These are phyloP conservation scores for Epichloe bromicola DNA, from an alignment of 2,329 filamentous ascomycete species.

Conservation along the genomic window DNA sequence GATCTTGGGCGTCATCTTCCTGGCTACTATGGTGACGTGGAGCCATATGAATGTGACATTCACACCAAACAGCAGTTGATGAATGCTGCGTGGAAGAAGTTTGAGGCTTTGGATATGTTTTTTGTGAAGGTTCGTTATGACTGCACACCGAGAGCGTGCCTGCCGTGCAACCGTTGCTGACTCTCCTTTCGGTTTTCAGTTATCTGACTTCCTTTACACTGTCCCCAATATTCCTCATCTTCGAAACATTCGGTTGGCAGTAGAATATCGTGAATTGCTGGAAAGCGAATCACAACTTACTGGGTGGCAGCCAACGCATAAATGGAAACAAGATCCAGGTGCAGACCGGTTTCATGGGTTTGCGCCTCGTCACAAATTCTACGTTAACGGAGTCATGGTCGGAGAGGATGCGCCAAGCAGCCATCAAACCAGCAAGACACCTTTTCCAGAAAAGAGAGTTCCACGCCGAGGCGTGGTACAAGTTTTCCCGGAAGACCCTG, in stretches of 20 bases:
- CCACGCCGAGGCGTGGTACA: slow-evolving; percentile 41
- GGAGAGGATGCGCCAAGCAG: slow-evolving; percentile 36
- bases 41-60: slow-evolving; percentile 31
- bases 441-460: slow-evolving; percentile 41
- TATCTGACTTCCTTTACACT: slow-evolving; percentile 48
- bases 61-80: slow-evolving; percentile 32
- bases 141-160: background rate
- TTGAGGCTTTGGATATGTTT: slow-evolving; percentile 48
- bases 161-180: slow-evolving; percentile 4
- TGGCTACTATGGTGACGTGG: slow-evolving; percentile 34
- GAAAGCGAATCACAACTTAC: slow-evolving; percentile 33
- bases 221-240: slow-evolving; percentile 47
- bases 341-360: slow-evolving; percentile 37
- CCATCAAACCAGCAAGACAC: slow-evolving; percentile 35
- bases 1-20: slow-evolving; percentile 41
- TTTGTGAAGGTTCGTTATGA: slow-evolving; percentile 44
- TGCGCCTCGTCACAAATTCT: slow-evolving; percentile 45
- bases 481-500: slow-evolving; percentile 42
- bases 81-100: slow-evolving; percentile 37
- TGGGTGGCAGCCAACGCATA: slow-evolving; percentile 30
- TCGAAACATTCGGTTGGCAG: slow-evolving; percentile 38
- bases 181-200: slow-evolving; percentile 20
- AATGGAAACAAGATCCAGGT: slow-evolving; percentile 48
- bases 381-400: slow-evolving; percentile 40
- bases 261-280: slow-evolving; percentile 47